A percentile compares a stretch with the other conserved stretches of the same genome.
Conservation (phyloP, 2,329 filamentous ascomycete genomes). For the Fusarium piperis region DNA sequence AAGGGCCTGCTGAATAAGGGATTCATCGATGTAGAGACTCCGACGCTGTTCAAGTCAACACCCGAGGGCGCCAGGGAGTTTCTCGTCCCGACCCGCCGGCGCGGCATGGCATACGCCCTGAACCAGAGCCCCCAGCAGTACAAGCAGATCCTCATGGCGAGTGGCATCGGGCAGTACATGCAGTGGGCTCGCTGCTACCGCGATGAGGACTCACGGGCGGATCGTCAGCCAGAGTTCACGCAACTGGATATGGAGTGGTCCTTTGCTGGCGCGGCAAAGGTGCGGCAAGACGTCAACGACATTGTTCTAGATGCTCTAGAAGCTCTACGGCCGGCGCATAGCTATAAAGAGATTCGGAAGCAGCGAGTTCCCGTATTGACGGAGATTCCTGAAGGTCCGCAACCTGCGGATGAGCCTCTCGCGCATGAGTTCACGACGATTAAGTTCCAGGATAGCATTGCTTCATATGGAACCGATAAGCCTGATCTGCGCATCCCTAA, state of each 20-base stretch:
- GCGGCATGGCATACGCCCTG: constrained; percentile 84
- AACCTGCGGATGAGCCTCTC: constrained; percentile 26
- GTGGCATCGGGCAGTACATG: constrained; percentile 83
- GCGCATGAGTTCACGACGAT: constrained; percentile 48
- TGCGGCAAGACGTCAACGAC: constrained; percentile 49
- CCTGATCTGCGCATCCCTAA: constrained; percentile 84
- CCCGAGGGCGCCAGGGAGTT: constrained; percentile 96
- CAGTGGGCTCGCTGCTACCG: constrained; percentile 96
- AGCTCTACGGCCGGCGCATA: constrained; percentile 46
- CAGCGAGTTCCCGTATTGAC: constrained; percentile 47
- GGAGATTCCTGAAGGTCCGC: constrained; percentile 32
- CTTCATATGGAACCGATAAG: constrained; percentile 86
- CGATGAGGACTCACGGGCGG: constrained; percentile 91
- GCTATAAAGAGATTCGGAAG: constrained; percentile 71
- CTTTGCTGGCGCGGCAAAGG: constrained; percentile 69
- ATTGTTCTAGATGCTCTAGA: constrained; percentile 46
- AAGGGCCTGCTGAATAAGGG: constrained; percentile 64
- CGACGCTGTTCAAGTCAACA: constrained; percentile 95
- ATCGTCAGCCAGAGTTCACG: constrained; percentile 96
- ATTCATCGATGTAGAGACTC: constrained; percentile 88
- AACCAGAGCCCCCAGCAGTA: constrained; percentile 98
- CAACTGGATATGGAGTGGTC: constrained; percentile 94
- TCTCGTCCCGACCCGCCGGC: constrained; percentile 83
- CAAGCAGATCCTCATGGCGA: constrained; percentile 97
- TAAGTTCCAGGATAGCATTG: constrained; percentile 68